Conservation (phyloP, 2,329 filamentous ascomycete species). For the Penicillium sp. region DNA sequence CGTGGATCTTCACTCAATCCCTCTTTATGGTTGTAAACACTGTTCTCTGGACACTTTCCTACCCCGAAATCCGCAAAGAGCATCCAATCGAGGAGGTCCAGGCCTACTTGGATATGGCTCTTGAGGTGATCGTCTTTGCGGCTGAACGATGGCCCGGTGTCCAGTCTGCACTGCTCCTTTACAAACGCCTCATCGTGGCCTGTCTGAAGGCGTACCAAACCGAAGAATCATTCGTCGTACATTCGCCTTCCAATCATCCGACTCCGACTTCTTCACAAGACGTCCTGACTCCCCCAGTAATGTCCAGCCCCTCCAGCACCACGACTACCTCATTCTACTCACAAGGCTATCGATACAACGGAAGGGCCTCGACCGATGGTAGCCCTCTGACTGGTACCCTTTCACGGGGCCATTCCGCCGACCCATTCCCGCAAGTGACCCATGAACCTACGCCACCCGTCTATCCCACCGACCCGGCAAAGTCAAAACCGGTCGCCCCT, state of each 20-base stretch:
- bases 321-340: slow-evolving; percentile 35
- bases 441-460: slow-evolving; percentile 23
- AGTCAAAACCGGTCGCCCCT: slow-evolving; percentile 15
- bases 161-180: slow-evolving; percentile 75
- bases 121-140: slow-evolving; percentile 74
- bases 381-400: slow-evolving; percentile 29
- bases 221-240: slow-evolving; percentile 50
- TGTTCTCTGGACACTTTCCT: slow-evolving; percentile 86
- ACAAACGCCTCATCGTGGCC: slow-evolving; percentile 76
- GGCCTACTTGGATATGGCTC: slow-evolving; percentile 64
- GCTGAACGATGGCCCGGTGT: slow-evolving; percentile 91
- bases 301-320: slow-evolving; percentile 41
- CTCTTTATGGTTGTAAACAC: slow-evolving; percentile 91
- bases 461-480: slow-evolving; percentile 16
- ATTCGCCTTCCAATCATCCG: slow-evolving; percentile 43
- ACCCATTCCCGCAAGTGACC: slow-evolving; percentile 24
- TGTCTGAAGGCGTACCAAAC: slow-evolving; percentile 83
- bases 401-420: slow-evolving; percentile 35
- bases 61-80: slow-evolving; percentile 70
- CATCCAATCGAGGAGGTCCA: slow-evolving; percentile 73
- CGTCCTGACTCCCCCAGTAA: slow-evolving; percentile 36
- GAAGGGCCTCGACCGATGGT: slow-evolving; percentile 23
- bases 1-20: slow-evolving; percentile 86
- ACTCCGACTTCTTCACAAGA: slow-evolving; percentile 41
- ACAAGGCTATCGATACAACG: slow-evolving; percentile 28